Conservation (phyloP, 495 filamentous ascomycete genomes). For the Podospora didyma region DNA sequence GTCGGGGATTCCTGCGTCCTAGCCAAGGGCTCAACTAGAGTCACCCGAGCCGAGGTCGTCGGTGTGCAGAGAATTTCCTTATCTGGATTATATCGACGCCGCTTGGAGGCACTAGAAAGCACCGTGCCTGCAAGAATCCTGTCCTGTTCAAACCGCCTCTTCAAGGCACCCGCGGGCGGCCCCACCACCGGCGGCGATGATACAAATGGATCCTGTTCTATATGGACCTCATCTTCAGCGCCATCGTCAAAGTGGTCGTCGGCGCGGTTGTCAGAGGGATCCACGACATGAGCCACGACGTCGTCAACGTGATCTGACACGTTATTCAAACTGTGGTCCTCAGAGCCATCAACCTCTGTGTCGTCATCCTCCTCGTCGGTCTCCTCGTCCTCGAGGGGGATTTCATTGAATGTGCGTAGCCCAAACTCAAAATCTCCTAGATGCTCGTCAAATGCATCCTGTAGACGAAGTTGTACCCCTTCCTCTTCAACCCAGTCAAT, state of each 20-base stretch:
- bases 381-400: no score
- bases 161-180: neutral
- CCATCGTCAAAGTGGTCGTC: neutral
- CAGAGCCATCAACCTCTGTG: no score
- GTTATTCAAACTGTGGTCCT: no score
- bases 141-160: neutral
- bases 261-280: neutral
- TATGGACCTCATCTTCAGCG: neutral
- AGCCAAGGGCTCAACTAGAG: neutral
- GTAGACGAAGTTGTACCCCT: constrained; percentile 31
- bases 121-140: neutral
- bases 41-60: neutral
- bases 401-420: no score
- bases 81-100: constrained; percentile 13
- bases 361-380: no score
- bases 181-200: constrained; percentile 32
- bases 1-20: neutral
- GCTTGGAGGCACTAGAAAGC: neutral
- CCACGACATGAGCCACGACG: no score
- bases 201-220: neutral
- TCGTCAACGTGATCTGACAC: constrained; percentile 12
- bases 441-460: constrained; percentile 28
- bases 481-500: constrained; percentile 34
- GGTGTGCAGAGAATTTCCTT: constrained; percentile 6
- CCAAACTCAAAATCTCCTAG: constrained; percentile 29